Conservation (phyloP, 1,284 basidiomycete genomes). For the Apiotrichum gracile region DNA sequence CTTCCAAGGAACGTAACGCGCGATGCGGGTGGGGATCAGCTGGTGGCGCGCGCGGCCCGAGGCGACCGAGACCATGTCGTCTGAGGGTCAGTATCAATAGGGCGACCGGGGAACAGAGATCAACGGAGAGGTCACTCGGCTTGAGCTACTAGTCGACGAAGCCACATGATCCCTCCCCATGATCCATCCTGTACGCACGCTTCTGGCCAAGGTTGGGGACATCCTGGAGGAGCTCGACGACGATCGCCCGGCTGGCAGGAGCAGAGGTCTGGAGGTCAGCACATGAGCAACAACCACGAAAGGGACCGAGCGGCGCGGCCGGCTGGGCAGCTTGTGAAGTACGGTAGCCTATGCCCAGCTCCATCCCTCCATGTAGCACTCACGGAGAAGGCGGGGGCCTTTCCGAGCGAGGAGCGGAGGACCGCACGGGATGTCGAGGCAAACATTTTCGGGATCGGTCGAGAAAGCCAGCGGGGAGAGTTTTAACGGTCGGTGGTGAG, state of each 20-base stretch:
- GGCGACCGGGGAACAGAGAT: no score
- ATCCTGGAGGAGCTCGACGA: constrained; percentile 35
- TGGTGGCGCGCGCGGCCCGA: constrained; percentile 32
- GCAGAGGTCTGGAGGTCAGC: constrained; percentile 19
- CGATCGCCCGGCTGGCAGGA: constrained; percentile 7
- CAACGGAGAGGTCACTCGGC: no score
- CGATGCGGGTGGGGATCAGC: constrained; percentile 29
- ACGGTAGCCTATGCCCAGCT: no score
- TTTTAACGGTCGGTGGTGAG: no score
- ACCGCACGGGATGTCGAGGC: constrained; percentile 27
- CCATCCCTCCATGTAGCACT: neutral
- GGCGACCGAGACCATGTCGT: constrained; percentile 32
- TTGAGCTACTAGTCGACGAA: constrained; percentile 57
- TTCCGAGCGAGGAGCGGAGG: constrained; percentile 8
- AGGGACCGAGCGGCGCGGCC: neutral
- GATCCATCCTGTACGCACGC: constrained; percentile 5
- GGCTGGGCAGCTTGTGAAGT: neutral
- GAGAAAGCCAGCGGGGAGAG: neutral
- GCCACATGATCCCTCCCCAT: constrained; percentile 47
- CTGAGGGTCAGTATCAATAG: constrained; percentile 52
- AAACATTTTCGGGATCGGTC: constrained; percentile 16
- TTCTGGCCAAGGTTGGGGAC: constrained; percentile 27
- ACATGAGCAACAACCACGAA: neutral
- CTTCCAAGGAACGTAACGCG: constrained; percentile 30
- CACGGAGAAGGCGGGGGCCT: constrained; percentile 15